Evolutionary conservation across 805 yeast genomes (phyloP).

Genomic region (Pichia heedii): DNA sequence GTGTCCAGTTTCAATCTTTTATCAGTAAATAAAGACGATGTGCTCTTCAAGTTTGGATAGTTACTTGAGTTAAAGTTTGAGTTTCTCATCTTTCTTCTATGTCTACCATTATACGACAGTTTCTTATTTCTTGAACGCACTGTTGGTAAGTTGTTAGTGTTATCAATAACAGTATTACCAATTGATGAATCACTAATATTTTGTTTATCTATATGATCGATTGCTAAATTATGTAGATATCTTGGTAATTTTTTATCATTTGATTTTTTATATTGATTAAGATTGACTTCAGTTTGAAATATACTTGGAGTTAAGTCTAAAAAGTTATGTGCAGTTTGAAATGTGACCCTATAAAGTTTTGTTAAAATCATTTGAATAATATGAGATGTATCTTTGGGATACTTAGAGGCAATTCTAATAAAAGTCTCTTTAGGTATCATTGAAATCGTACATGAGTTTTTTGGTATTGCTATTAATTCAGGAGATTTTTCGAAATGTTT

Average conservation of each 20-base stretch:
- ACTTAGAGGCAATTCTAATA: slow-evolving; percentile 55
- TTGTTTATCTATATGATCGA: slow-evolving; percentile 2
- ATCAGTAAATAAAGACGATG: background rate
- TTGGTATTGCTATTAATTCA: slow-evolving; percentile 63
- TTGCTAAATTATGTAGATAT: slow-evolving; percentile 41
- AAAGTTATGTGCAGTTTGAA: slow-evolving; percentile 82
- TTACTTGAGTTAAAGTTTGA: background rate
- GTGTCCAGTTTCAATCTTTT: background rate
- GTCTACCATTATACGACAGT: background rate
- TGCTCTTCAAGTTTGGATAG: background rate
- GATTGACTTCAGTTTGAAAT: slow-evolving; percentile 59
- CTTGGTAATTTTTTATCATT: slow-evolving; percentile 44
- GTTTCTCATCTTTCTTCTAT: background rate
- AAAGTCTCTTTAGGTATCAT: slow-evolving; percentile 85
- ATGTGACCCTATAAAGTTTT: slow-evolving; percentile 80
- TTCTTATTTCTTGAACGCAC: background rate
- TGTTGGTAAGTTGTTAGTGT: background rate
- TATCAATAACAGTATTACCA: background rate
- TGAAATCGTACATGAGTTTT: slow-evolving; percentile 72
- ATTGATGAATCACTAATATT: background rate
- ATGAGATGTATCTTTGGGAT: slow-evolving; percentile 86
- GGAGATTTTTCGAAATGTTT: slow-evolving; percentile 9
- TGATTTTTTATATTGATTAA: slow-evolving; percentile 40
- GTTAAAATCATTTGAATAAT: slow-evolving; percentile 89
- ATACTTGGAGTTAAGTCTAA: slow-evolving; percentile 79